A percentile compares a stretch with the other conserved stretches of the same genome.
These are phyloP conservation scores for Metschnikowia continentalis DNA, from an alignment of 805 yeast species.

Conservation along the genomic window DNA sequence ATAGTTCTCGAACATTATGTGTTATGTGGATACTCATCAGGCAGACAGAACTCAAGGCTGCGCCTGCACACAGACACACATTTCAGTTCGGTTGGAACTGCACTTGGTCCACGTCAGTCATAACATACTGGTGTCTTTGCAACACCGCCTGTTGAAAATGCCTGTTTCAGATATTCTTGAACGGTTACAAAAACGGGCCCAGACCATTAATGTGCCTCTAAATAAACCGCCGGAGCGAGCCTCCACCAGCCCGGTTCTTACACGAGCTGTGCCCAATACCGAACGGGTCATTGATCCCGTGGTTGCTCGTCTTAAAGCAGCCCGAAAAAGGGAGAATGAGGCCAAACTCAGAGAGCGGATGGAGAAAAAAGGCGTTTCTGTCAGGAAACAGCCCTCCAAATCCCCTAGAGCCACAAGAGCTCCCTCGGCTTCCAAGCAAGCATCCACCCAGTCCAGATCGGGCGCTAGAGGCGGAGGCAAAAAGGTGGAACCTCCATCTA, in stretches of 20 bases:
- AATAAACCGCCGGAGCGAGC: not conserved
- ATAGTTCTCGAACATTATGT: too few species aligned
- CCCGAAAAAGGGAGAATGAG: conserved; percentile 54
- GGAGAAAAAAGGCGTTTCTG: conserved; percentile 31
- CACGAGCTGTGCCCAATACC: not conserved
- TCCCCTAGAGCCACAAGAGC: not conserved
- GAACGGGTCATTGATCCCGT: conserved; percentile 57
- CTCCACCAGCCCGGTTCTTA: not conserved
- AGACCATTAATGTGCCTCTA: not conserved
- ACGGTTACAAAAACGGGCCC: conserved; percentile 22
- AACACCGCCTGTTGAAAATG: conserved; percentile 14
- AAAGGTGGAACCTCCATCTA: not conserved
- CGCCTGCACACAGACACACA: not conserved
- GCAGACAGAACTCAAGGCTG: not conserved
- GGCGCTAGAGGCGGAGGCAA: not conserved
- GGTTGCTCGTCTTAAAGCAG: conserved; percentile 63
- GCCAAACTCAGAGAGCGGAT: conserved; percentile 33
- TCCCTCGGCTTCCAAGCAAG: not conserved
- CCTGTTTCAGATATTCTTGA: conserved; percentile 30
- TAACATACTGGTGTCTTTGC: not conserved
- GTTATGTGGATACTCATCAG: too few species aligned
- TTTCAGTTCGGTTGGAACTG: not conserved
- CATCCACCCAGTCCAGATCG: not conserved
- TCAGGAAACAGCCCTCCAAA: conserved; percentile 14
- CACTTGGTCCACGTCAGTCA: not conserved